These are phyloP conservation scores for Inosperma sp. DNA, from an alignment of 768 basidiomycete genomes.

Conservation along the genomic window DNA sequence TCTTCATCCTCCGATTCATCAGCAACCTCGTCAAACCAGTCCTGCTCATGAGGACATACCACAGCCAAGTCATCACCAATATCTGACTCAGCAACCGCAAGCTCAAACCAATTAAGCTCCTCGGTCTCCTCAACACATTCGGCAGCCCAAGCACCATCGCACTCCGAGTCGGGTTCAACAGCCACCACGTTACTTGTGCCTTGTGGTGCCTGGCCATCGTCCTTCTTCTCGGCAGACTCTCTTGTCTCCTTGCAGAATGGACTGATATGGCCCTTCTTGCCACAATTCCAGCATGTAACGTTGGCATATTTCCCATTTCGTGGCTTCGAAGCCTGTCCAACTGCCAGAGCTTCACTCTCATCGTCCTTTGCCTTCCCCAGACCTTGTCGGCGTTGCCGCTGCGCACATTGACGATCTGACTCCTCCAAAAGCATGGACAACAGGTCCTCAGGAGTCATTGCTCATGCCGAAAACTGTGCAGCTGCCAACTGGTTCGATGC, in stretches of 20 bases:
- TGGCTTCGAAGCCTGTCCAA: not conserved
- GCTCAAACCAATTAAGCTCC: not conserved
- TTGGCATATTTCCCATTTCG: not conserved
- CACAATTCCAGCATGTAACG: not conserved
- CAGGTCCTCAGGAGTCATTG: not conserved
- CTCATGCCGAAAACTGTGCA: constrained; percentile 13
- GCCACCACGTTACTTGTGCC: not conserved
- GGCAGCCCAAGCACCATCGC: not conserved
- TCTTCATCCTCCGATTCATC: not conserved
- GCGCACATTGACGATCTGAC: constrained; percentile 1
- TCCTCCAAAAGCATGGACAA: not conserved
- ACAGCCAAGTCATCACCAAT: no score
- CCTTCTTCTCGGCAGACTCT: not conserved
- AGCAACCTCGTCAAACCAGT: no score
- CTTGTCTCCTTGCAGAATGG: not conserved
- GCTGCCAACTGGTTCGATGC: constrained; percentile 23
- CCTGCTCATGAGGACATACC: no score
- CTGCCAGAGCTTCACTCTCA: not conserved
- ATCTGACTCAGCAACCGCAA: no score
- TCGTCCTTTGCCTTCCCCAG: not conserved
- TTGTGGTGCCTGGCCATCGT: not conserved
- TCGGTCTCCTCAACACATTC: no score
- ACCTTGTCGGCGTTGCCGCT: not conserved
- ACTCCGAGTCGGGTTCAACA: not conserved
- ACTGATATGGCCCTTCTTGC: not conserved